Evolutionary conservation across 2,329 filamentous ascomycete genomes (phyloP), one percentile per base, ranked within the genome.

Genomic region (Ophiostoma populinum): DNA sequence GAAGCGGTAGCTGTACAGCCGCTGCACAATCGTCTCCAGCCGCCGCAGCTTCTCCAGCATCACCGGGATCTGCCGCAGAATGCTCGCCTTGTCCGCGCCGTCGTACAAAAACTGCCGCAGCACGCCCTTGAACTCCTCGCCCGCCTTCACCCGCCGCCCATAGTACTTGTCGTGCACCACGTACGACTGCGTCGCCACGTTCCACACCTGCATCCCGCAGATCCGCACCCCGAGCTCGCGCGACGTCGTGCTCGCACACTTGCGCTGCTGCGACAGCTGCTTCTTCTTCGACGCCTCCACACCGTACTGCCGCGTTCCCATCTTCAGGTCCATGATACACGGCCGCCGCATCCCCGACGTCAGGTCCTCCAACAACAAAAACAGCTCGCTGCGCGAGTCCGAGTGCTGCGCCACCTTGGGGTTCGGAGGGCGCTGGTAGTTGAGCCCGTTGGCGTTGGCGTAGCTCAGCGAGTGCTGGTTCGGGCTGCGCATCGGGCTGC

Each of bases 121-220:
- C 0, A 86, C 86, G 40, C 79, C 73, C 50, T 92, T 81, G 48
- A 98, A 95, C 50, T 95, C 82, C 3, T 68, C 64, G 2, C 90
- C 90, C 3, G 80, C 83, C 54, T 86, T 86, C 22, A 98, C 62
- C 46, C 82, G 74, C 36, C 90, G 78, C 2, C 90, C 90, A 51
- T 83, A 93, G 55, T 98, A 98, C 56, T 98, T 98, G 65, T 98
- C 90, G 51, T 92, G 80, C 51, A 95, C 98, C n/a, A 86, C 65
- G 50, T 93, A 94, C 31, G 71, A 75, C 49, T 92, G 74, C 24
- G 74, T 77, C 44, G 75, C 75, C 16, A 75, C 76, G 50, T 95
- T 87, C 83, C 87, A 98, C 1, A 92, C 83, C 53, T 98, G 90
- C 59, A 98, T 76, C 5, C 90, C 90, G 51, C 90, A 98, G 5